Base-by-base conservation (phyloP, 164 flowering plant species). In the Chimonanthus salicifolius region DNA sequence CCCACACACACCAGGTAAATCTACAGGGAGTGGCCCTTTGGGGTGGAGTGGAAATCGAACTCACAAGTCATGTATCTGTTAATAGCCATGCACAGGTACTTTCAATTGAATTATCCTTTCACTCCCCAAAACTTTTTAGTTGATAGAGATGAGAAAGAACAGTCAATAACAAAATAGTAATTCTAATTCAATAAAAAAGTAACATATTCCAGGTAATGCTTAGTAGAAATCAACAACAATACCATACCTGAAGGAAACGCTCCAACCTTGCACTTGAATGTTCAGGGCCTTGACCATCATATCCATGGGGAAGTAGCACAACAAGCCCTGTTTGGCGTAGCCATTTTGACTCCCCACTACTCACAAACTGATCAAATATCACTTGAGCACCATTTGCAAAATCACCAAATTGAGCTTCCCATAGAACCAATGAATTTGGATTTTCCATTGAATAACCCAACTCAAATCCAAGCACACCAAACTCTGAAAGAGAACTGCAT, bases 321-420 rank as follows among this genome's bases (percentile, higher is more conserved):
- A 92, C 97, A 76, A 96, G 93, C 76, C 99, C 99, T 66, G 94
- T 88, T 78, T 96, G 99, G 11, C 99, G 94, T 73, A 96, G 77
- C 99, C 99, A 96, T 75, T 96, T 96, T 0, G 99, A 81, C 76
- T 96, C 99, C 15, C 99, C 99, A 87, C 98, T 92, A 78, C 98
- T 89, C 80, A 96, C 58, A 74, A 94, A 96, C 80, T 96, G 97
- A 81, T 96, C 99, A 82, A 96, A 96, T 64, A 96, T 96, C 65
- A 96, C 99, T 73, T 94, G 98, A 71, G 99, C 99, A 44, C 99
- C 99, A 85, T 96, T 96, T 50, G 98, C 67, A 83, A 96, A 96
- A 84, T 96, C 99, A 67, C 99, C 99, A 84, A 94, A 94, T 70
- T 96, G 99, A 75, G 97, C 99, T 86, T 96, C 99, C 98, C 99